These are phyloP conservation scores for Excoecaria cochinchinensis DNA, from an alignment of 345 rosid genomes.

Conservation along the genomic window DNA sequence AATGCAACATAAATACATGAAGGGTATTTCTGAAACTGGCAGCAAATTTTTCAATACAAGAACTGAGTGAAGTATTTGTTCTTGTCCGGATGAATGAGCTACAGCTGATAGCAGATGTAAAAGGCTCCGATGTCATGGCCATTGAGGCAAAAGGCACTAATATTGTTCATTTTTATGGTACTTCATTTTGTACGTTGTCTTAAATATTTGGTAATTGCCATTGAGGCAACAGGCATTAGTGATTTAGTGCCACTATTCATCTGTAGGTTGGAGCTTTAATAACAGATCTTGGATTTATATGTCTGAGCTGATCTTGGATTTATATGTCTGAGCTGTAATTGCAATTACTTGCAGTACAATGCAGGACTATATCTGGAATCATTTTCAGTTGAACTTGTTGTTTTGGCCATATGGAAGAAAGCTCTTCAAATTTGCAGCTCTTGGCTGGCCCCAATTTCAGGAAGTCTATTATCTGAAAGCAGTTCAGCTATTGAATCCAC, in stretches of 20 bases:
- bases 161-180: background rate
- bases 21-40: background rate
- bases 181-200: background rate
- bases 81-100: background rate
- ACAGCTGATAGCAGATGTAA: background rate
- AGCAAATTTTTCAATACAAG: background rate
- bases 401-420: slow-evolving; percentile 72
- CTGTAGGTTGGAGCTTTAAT: background rate
- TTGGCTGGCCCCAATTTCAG: slow-evolving; percentile 43
- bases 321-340: background rate
- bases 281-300: background rate
- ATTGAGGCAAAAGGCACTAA: background rate
- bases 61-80: background rate
- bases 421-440: slow-evolving; percentile 53
- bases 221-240: too few relatives aligned
- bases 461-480: slow-evolving; percentile 30
- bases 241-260: background rate
- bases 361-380: slow-evolving; percentile 59
- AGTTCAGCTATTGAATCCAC: slow-evolving; percentile 28
- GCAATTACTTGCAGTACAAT: slow-evolving; percentile 43
- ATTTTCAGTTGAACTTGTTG: slow-evolving; percentile 63
- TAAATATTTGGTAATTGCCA: background rate
- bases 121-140: background rate
- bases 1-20: background rate
- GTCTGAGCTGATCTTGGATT: background rate